Conservation (phyloP, 768 basidiomycete genomes). For the Coprinellus aureogranulatus region DNA sequence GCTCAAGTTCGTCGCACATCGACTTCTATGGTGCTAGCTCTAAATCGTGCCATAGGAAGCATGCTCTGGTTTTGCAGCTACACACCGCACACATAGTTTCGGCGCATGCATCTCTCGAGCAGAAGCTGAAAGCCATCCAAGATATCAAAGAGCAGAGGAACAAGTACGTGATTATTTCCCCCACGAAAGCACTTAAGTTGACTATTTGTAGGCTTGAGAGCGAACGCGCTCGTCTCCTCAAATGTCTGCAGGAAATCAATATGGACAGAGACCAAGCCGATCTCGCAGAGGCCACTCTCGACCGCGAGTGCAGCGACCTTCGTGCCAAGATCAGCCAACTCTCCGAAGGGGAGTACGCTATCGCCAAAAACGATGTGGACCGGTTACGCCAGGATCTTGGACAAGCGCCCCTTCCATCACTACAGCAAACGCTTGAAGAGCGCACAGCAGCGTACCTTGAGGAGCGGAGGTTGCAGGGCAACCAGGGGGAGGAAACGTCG, state of each 20-base stretch:
- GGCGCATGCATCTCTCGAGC: slow-evolving; percentile 74
- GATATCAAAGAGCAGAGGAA: slow-evolving; percentile 84
- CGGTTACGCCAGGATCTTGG: slow-evolving; percentile 72
- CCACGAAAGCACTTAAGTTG: neutral
- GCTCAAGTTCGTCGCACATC: too few species aligned
- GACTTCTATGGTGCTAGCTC: too few species aligned
- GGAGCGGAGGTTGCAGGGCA: slow-evolving; percentile 59
- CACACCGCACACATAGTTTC: slow-evolving; percentile 87
- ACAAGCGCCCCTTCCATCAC: slow-evolving; percentile 65
- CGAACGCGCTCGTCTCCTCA: slow-evolving; percentile 67
- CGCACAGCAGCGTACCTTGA: slow-evolving; percentile 55
- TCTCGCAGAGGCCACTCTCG: too few species aligned
- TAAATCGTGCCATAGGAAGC: slow-evolving; percentile 51
- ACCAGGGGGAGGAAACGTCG: slow-evolving; percentile 18
- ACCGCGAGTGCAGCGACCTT: slow-evolving; percentile 44
- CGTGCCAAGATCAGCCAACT: slow-evolving; percentile 63
- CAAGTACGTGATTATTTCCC: slow-evolving; percentile 47
- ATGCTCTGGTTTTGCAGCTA: slow-evolving; percentile 77
- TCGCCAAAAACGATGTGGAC: slow-evolving; percentile 76
- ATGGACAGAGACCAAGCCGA: slow-evolving; percentile 61
- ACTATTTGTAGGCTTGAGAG: slow-evolving; percentile 59
- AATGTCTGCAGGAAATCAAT: slow-evolving; percentile 73
- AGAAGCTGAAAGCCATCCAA: slow-evolving; percentile 75
- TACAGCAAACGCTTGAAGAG: slow-evolving; percentile 75
- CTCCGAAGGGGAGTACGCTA: slow-evolving; percentile 73